Evolutionary conservation across 2,329 filamentous ascomycete species (phyloP), one percentile per base, ranked within the genome.

Genomic region (Clathrospora elynae): DNA sequence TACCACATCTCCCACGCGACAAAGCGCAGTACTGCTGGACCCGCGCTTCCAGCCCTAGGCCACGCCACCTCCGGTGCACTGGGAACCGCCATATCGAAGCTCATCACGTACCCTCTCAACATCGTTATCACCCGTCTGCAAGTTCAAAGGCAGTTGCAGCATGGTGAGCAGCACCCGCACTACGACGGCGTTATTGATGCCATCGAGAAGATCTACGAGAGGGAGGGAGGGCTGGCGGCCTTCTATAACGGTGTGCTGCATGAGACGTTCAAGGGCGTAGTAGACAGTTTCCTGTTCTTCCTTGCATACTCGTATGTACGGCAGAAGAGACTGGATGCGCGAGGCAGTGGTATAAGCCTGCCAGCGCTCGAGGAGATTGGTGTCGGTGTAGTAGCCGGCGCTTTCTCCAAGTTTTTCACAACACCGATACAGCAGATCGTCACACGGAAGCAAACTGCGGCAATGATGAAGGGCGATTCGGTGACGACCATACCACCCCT

Each of bases 211-310:
- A 93, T 95, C 53, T 86, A 86, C 59, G 72, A 75, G 22, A 75
- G 79, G 20, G 87, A 90, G 67, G 88, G 88, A n/a, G 83, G 87
- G 3, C 53, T 85, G 12, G 64, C 67, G 36, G 87, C 85, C 1
- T 84, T 95, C 53, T 96, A 78, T 51, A 74, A 69, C 16, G 75
- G 76, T 4, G 60, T 73, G 6, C 49, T 54, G 11, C 68, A 70
- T 6, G 75, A 78, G 55, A 71, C 73, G 1, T 54, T 67, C 17
- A 78, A 78, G 53, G 70, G 71, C 29, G 67, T 78, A 9, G 68
- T 82, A 19, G 89, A 93, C 72, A 88, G 86, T 42, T 92, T 93
- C 64, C 76, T 95, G 36, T 95, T 95, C 75, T 95, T 95, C 72
- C 78, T 92, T 12, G 85, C 88, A 45, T 95, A 95, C 71, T 87